A percentile compares a stretch with the other conserved stretches of the same genome.
Evolutionary conservation across 192 early-diverging fungal genomes (phyloP).

Genomic region (Coemansia biformis): DNA sequence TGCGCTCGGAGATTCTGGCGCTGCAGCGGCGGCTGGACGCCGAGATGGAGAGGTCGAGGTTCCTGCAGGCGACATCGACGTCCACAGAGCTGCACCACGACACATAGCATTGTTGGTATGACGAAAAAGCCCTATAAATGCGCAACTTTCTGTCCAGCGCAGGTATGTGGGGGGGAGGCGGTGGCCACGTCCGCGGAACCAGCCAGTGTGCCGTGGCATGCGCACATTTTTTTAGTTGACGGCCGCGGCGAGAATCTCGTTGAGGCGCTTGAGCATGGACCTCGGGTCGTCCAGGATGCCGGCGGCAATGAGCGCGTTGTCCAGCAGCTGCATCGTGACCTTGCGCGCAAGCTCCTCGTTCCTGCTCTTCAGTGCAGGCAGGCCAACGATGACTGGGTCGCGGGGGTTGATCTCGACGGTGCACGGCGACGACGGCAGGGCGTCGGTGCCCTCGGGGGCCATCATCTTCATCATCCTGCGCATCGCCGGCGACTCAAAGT

Average conservation of each 20-base stretch:
- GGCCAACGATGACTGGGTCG: slow-evolving; percentile 63
- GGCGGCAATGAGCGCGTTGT: slow-evolving; percentile 73
- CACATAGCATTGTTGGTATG: too few relatives aligned
- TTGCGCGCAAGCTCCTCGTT: slow-evolving; percentile 62
- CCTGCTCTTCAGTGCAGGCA: slow-evolving; percentile 55
- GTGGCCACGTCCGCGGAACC: too few relatives aligned
- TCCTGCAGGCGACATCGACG: slow-evolving; percentile 23
- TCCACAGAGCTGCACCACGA: too few relatives aligned
- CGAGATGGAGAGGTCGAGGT: slow-evolving; percentile 45
- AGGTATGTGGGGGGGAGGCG: too few relatives aligned
- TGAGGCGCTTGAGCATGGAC: slow-evolving; percentile 70
- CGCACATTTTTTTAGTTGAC: slow-evolving; percentile 1
- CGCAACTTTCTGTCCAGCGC: too few relatives aligned
- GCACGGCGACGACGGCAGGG: slow-evolving; percentile 58
- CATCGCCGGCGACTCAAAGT: slow-evolving; percentile 68
- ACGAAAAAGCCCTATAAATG: too few relatives aligned
- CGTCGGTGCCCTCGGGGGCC: slow-evolving; percentile 38
- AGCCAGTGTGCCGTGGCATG: too few relatives aligned
- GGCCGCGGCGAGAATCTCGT: slow-evolving; percentile 46
- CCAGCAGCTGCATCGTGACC: slow-evolving; percentile 63
- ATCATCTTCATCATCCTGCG: slow-evolving; percentile 58
- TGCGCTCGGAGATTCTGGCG: slow-evolving; percentile 45
- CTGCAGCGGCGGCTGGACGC: slow-evolving; percentile 48
- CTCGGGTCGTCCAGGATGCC: slow-evolving; percentile 73
- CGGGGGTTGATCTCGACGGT: slow-evolving; percentile 70